Conservation (phyloP, 768 basidiomycete genomes). For the Kwoniella sp. region DNA sequence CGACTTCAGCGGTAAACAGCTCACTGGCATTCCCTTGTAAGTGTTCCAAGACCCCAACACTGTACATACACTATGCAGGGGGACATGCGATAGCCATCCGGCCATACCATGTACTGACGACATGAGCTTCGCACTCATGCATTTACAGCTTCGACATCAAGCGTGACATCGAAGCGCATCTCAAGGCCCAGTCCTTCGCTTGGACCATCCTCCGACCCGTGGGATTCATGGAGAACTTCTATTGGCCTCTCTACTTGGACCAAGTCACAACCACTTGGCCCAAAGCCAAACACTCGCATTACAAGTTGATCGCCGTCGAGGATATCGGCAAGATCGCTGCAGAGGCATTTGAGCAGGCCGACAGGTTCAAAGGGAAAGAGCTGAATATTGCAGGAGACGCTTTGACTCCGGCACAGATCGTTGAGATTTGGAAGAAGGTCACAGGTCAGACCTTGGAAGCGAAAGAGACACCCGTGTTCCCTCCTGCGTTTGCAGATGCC, state of each 20-base stretch:
- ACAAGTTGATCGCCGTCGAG: constrained; percentile 15
- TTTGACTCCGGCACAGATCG: constrained; percentile 17
- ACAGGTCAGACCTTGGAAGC: constrained; percentile 18
- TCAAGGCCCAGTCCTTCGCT: neutral
- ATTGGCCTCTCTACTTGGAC: constrained; percentile 10
- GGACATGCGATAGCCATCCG: no score
- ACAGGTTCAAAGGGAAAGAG: constrained; percentile 5
- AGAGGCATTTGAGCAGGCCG: constrained; percentile 14
- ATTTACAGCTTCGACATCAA: constrained; percentile 22
- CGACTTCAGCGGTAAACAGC: constrained; percentile 14
- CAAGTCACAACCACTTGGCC: constrained; percentile 21
- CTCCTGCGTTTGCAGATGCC: neutral
- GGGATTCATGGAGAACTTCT: constrained; percentile 26
- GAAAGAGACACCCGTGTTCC: constrained; percentile 10
- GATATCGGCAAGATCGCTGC: constrained; percentile 28
- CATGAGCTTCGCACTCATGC: neutral
- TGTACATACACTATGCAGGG: no score
- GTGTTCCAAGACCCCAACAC: no score
- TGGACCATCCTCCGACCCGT: constrained; percentile 27
- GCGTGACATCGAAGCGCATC: constrained; percentile 3
- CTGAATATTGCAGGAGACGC: constrained; percentile 23
- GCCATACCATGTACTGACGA: no score
- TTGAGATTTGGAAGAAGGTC: constrained; percentile 14
- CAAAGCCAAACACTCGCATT: neutral
- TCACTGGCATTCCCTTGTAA: constrained; percentile 18